These are phyloP conservation scores for Blastosporella zonata DNA, from an alignment of 1,284 basidiomycete genomes.

Conservation along the genomic window DNA sequence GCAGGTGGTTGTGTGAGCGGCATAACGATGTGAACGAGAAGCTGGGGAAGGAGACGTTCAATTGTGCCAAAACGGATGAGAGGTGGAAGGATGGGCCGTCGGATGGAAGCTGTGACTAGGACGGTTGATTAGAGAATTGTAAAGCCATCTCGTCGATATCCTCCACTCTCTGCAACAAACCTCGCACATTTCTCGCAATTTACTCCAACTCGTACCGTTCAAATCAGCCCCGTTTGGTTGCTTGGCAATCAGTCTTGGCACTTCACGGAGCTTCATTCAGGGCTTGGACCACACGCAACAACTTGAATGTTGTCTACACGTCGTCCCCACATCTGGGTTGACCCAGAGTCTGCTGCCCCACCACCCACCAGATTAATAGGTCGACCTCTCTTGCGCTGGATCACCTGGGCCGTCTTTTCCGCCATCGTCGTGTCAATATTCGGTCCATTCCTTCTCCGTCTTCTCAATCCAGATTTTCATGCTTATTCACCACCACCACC, in stretches of 20 bases:
- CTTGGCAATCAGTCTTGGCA: background rate
- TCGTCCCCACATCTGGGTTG: conserved; percentile 18
- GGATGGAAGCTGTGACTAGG: conserved; percentile 84
- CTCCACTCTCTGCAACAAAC: too few relatives aligned
- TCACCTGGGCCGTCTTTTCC: conserved; percentile 21
- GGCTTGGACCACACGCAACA: background rate
- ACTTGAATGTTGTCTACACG: conserved; percentile 6
- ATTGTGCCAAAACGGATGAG: conserved; percentile 78
- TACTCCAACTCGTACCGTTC: background rate
- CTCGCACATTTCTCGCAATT: background rate
- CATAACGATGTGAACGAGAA: conserved; percentile 90
- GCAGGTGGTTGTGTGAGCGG: conserved; percentile 84
- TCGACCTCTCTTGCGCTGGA: conserved; percentile 25
- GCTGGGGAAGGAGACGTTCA: conserved; percentile 80
- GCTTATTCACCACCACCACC: conserved; percentile 6
- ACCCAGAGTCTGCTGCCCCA: conserved; percentile 14
- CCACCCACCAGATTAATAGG: conserved; percentile 9
- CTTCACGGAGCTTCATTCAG: background rate
- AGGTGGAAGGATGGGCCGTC: conserved; percentile 89
- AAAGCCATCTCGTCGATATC: background rate
- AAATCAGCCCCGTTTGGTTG: background rate
- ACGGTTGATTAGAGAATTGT: background rate
- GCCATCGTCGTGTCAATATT: conserved; percentile 23
- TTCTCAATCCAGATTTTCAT: background rate
- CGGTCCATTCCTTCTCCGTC: conserved; percentile 12